A percentile compares a stretch with the other conserved stretches of the same genome.
phyloP scores from a whole-genome alignment of 2,329 filamentous ascomycete species.

The Sporothrix curviconia region DNA sequence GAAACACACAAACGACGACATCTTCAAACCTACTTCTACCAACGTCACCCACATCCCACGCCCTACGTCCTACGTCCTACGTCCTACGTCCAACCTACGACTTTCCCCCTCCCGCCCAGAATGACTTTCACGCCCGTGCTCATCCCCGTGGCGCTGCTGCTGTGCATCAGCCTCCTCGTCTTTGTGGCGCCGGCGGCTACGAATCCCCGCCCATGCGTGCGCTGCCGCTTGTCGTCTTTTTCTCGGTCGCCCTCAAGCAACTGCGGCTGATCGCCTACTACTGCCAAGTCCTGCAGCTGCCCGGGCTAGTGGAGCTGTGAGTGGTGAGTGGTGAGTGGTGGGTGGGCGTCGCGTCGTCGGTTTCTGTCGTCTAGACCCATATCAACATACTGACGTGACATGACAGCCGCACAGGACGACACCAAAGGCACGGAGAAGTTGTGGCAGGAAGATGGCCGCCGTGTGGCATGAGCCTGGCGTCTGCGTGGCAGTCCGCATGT shows the following conservation, averaged over 20 bases:
- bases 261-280: slow-evolving; percentile 10
- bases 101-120: neutral
- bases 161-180: neutral
- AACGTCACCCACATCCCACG: neutral
- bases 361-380: no score
- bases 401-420: no score
- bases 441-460: no score
- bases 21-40: neutral
- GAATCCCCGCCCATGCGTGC: slow-evolving; percentile 6
- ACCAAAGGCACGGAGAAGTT: no score
- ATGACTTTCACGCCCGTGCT: slow-evolving; percentile 4
- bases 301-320: neutral
- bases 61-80: neutral
- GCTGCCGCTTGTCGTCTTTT: neutral
- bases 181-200: neutral
- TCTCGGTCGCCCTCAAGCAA: slow-evolving; percentile 2
- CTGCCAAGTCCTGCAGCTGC: neutral
- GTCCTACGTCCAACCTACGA: neutral
- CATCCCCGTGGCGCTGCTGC: slow-evolving; percentile 8
- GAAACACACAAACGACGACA: no score
- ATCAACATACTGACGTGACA: no score
- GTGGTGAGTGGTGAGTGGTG: neutral
- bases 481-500: no score
- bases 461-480: no score
- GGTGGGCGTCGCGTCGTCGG: no score